phyloP scores from a whole-genome alignment of 2,329 filamentous ascomycete genomes.

The Calonectria naviculata region DNA sequence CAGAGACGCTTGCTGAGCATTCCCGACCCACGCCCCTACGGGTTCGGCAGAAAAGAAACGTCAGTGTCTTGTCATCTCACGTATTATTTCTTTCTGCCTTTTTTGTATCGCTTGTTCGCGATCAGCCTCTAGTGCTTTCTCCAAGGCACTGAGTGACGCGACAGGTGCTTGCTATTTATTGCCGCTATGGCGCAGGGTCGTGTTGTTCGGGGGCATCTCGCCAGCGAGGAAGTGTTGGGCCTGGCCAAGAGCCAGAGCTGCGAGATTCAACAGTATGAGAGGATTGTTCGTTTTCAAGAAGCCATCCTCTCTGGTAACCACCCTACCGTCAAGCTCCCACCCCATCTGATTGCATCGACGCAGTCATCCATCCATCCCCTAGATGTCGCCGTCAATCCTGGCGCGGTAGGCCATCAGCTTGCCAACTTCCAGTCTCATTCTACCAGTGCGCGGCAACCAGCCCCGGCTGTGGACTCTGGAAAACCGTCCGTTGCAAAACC shows the following conservation, averaged over 20 bases:
- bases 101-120: conserved; percentile 23
- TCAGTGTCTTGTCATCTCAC: conserved; percentile 21
- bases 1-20: conserved; percentile 30
- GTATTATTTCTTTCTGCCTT: conserved; percentile 20
- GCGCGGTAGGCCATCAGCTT: conserved; percentile 21
- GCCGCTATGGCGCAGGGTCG: conserved; percentile 43
- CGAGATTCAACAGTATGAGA: conserved; percentile 78
- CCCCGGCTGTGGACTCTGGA: conserved; percentile 27
- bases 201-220: conserved; percentile 25
- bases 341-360: conserved; percentile 47
- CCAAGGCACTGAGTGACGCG: conserved; percentile 31
- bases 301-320: conserved; percentile 83
- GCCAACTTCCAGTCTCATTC: conserved; percentile 49
- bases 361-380: conserved; percentile 32
- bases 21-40: conserved; percentile 17
- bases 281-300: conserved; percentile 84
- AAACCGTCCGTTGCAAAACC: conserved; percentile 46
- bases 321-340: conserved; percentile 67
- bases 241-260: conserved; percentile 60
- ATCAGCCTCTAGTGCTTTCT: conserved; percentile 23
- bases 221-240: conserved; percentile 27
- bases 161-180: conserved; percentile 33
- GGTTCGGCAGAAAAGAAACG: conserved; percentile 19
- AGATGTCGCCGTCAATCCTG: conserved; percentile 34
- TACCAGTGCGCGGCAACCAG: conserved; percentile 48